Conservation (phyloP, 2,329 filamentous ascomycete genomes). For the Lachnellula arida region DNA sequence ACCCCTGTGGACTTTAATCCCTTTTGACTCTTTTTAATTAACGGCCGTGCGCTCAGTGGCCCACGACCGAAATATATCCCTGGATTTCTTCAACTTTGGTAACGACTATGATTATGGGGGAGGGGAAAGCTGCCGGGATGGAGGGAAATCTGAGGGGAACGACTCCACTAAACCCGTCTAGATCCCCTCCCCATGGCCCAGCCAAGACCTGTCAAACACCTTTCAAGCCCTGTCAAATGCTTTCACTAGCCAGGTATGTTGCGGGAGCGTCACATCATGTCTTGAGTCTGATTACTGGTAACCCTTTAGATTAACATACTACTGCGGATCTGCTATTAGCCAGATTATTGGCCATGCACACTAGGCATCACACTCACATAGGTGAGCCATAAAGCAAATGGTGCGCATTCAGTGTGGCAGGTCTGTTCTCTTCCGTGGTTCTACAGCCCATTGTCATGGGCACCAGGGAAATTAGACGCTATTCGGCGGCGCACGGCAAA, state of each 20-base stretch:
- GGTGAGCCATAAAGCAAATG: constrained; percentile 14
- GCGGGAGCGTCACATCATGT: constrained; percentile 21
- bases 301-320: constrained; percentile 16
- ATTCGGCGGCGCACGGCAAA: constrained; percentile 16
- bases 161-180: constrained; percentile 2
- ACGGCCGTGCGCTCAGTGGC: constrained; percentile 8
- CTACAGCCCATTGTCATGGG: constrained; percentile 22
- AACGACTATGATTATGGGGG: constrained; percentile 7
- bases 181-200: neutral
- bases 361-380: constrained; percentile 18
- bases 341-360: constrained; percentile 26
- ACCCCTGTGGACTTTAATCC: constrained; percentile 2
- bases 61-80: constrained; percentile 8
- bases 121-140: neutral
- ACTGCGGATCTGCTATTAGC: constrained; percentile 22
- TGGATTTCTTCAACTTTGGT: constrained; percentile 8
- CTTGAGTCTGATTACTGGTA: constrained; percentile 19
- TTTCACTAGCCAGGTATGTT: constrained; percentile 8
- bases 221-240: neutral
- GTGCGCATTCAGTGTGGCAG: constrained; percentile 9
- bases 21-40: constrained; percentile 2
- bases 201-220: neutral
- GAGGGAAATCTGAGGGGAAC: constrained; percentile 11
- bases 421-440: constrained; percentile 12
- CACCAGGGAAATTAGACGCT: constrained; percentile 20